Evolutionary conservation across 2,329 filamentous ascomycete species (phyloP).

Genomic region (Fusarium robinianum): DNA sequence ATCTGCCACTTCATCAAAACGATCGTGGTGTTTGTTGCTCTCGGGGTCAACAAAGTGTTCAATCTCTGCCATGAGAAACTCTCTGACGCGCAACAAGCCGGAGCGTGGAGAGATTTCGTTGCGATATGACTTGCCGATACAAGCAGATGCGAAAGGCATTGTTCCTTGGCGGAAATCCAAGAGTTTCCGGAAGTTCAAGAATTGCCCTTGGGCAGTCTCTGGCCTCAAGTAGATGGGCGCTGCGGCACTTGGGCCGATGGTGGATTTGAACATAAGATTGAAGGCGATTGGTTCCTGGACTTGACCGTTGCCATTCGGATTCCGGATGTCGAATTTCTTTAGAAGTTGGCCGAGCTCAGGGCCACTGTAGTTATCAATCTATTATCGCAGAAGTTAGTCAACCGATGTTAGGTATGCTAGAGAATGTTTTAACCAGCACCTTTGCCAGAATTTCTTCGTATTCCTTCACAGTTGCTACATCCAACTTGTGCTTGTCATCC

Average conservation of each 20-base stretch:
- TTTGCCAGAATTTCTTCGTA: constrained; percentile 86
- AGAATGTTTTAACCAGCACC: too few species aligned
- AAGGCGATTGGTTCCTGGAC: constrained; percentile 82
- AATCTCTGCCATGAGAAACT: constrained; percentile 98
- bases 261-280: constrained; percentile 98
- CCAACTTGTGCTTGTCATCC: constrained; percentile 80
- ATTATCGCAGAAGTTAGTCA: too few species aligned
- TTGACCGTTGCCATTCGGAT: constrained; percentile 76
- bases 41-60: constrained; percentile 96
- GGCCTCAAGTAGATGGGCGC: constrained; percentile 82
- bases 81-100: constrained; percentile 88
- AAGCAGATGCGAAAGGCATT: constrained; percentile 96
- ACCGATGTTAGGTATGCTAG: too few species aligned
- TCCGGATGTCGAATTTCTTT: constrained; percentile 85
- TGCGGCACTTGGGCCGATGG: constrained; percentile 89
- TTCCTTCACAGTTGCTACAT: constrained; percentile 81
- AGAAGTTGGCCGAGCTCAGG: constrained; percentile 84
- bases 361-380: constrained; percentile 92
- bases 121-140: constrained; percentile 94
- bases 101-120: constrained; percentile 95
- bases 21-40: constrained; percentile 88
- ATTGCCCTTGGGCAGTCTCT: constrained; percentile 96
- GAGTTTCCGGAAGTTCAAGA: constrained; percentile 93
- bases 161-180: constrained; percentile 91
- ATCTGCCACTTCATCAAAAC: constrained; percentile 83